These are phyloP conservation scores for Euphorbia tirucalli DNA, from an alignment of 345 rosid species.

Conservation along the genomic window DNA sequence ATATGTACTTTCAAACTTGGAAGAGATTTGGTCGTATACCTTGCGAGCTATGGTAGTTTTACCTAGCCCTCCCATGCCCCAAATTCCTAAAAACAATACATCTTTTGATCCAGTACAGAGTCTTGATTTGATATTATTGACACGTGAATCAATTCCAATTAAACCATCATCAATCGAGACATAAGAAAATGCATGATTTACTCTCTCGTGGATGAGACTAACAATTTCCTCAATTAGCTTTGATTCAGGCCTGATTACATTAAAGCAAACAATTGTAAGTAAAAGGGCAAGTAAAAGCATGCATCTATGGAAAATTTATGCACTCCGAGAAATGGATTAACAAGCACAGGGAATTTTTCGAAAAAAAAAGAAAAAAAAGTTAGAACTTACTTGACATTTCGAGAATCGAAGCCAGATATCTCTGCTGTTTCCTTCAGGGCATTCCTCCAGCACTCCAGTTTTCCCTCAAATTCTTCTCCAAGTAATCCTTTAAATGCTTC, in stretches of 20 bases:
- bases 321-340: background rate
- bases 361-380: background rate
- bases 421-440: background rate
- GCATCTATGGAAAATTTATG: background rate
- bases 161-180: background rate
- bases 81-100: background rate
- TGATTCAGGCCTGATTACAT: background rate
- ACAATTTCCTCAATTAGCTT: constrained; percentile 5
- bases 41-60: constrained; percentile 2
- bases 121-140: background rate
- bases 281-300: background rate
- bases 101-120: background rate
- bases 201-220: too few species aligned
- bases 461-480: background rate
- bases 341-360: background rate
- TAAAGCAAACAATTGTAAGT: background rate
- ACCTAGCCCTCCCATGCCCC: constrained; percentile 10
- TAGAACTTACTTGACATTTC: background rate
- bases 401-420: background rate
- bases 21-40: background rate
- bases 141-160: constrained; percentile 2
- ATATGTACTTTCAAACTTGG: background rate
- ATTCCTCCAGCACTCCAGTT: background rate
- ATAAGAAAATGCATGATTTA: too few species aligned
- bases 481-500: background rate